Conservation (phyloP, 2,329 filamentous ascomycete species). For the Myriosclerotinia curreyana region DNA sequence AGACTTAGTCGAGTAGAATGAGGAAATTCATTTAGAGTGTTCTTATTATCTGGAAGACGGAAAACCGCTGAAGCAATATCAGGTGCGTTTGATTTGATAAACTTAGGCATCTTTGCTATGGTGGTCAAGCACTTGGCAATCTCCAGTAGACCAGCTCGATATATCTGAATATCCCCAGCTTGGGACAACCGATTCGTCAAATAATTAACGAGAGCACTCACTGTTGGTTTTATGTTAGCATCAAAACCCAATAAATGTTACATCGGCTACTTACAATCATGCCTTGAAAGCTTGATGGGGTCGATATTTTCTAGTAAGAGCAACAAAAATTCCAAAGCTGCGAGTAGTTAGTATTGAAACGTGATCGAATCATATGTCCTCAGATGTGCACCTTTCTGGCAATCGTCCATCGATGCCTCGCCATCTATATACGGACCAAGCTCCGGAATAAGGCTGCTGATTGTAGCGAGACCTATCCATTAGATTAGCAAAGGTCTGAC, state of each 20-base stretch:
- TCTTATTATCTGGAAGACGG: slow-evolving; percentile 12
- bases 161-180: slow-evolving; percentile 18
- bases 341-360: slow-evolving; percentile 19
- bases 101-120: slow-evolving; percentile 19
- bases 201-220: slow-evolving; percentile 30
- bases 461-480: slow-evolving; percentile 9
- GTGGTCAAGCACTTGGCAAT: slow-evolving; percentile 18
- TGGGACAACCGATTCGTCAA: slow-evolving; percentile 23
- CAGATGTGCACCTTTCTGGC: slow-evolving; percentile 27
- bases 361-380: neutral
- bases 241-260: neutral
- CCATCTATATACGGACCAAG: slow-evolving; percentile 20
- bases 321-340: slow-evolving; percentile 27
- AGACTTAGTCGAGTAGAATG: slow-evolving; percentile 29
- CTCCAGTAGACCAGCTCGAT: slow-evolving; percentile 21
- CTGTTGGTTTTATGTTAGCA: slow-evolving; percentile 22
- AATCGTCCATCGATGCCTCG: slow-evolving; percentile 24
- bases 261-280: slow-evolving; percentile 24
- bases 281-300: slow-evolving; percentile 24
- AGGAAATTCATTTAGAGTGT: slow-evolving; percentile 23
- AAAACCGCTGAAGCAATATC: slow-evolving; percentile 12
- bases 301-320: slow-evolving; percentile 24
- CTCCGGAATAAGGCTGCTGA: slow-evolving; percentile 11
- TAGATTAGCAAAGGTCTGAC: neutral
- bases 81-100: slow-evolving; percentile 11